A percentile compares a stretch with the other conserved stretches of the same genome.
Evolutionary conservation across 2,329 filamentous ascomycete genomes (phyloP).

Genomic region (Microcyclosporella mali): DNA sequence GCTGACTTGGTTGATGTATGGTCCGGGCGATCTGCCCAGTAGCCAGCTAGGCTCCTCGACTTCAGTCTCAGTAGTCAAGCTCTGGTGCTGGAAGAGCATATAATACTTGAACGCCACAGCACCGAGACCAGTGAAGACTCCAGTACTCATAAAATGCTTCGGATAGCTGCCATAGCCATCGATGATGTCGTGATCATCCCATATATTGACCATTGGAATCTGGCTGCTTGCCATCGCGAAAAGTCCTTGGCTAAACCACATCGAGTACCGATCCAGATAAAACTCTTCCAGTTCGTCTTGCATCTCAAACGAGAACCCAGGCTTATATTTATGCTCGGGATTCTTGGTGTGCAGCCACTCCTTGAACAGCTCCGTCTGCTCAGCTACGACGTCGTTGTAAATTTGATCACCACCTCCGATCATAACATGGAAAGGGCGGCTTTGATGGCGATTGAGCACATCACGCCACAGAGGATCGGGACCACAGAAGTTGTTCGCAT

Average conservation of each 20-base stretch:
- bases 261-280: conserved; percentile 80
- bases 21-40: conserved; percentile 70
- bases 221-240: conserved; percentile 90
- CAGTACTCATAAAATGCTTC: conserved; percentile 80
- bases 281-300: conserved; percentile 83
- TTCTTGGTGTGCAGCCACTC: conserved; percentile 81
- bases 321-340: conserved; percentile 68
- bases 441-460: conserved; percentile 87
- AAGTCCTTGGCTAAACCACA: conserved; percentile 94
- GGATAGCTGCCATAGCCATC: conserved; percentile 87
- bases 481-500: conserved; percentile 75
- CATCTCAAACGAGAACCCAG: conserved; percentile 72
- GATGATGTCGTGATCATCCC: conserved; percentile 73
- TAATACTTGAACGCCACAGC: conserved; percentile 97
- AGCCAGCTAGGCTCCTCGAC: conserved; percentile 86
- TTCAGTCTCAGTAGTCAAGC: conserved; percentile 71
- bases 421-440: conserved; percentile 94
- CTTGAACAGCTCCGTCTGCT: conserved; percentile 67
- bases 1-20: conserved; percentile 82
- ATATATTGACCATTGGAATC: conserved; percentile 98
- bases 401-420: conserved; percentile 94
- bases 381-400: conserved; percentile 82
- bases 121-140: conserved; percentile 83
- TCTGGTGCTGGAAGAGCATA: conserved; percentile 97
- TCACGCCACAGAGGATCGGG: conserved; percentile 97